Percentiles rank a stretch among this genome's conserved stretches.
phyloP scores from a whole-genome alignment of 139 green algal species.

The Micractinium conductrix region DNA sequence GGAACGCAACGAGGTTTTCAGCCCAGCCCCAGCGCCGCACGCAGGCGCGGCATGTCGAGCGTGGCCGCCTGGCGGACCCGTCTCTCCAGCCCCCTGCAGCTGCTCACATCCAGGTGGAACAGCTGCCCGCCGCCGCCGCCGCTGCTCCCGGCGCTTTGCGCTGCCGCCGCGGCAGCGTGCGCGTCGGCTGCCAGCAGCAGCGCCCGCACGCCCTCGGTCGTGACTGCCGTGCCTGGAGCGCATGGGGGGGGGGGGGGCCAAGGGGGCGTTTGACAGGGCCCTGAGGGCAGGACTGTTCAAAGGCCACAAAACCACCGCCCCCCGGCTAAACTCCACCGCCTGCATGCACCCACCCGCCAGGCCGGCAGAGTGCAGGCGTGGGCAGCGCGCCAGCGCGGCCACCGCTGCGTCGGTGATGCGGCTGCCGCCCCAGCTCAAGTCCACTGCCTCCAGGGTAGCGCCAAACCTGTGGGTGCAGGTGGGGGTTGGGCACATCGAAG shows the following conservation, averaged over 20 bases:
- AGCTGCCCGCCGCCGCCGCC: neutral
- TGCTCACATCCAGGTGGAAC: neutral
- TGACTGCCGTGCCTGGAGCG: conserved; percentile 15
- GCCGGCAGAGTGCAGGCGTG: conserved; percentile 6
- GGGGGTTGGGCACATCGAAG: too few relatives aligned
- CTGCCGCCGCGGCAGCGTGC: neutral
- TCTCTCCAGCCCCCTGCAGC: conserved; percentile 7
- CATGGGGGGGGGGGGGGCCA: neutral
- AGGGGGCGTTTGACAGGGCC: neutral
- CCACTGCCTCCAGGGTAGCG: neutral
- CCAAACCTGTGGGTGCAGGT: conserved; percentile 35
- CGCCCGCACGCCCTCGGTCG: neutral
- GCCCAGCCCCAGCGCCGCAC: neutral
- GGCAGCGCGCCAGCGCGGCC: conserved; percentile 8
- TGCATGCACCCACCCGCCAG: neutral
- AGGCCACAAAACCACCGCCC: too few relatives aligned
- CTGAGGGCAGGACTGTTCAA: neutral
- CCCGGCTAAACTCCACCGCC: too few relatives aligned
- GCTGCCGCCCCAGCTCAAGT: conserved; percentile 15
- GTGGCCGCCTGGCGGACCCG: conserved; percentile 3
- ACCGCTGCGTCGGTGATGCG: conserved; percentile 24
- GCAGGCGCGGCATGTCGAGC: neutral
- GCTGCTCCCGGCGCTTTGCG: neutral
- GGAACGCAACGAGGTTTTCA: too few relatives aligned
- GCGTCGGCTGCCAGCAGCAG: neutral